Evolutionary conservation across 176 grass and related monocot species (phyloP).

Genomic region (Ensete glaucum): DNA sequence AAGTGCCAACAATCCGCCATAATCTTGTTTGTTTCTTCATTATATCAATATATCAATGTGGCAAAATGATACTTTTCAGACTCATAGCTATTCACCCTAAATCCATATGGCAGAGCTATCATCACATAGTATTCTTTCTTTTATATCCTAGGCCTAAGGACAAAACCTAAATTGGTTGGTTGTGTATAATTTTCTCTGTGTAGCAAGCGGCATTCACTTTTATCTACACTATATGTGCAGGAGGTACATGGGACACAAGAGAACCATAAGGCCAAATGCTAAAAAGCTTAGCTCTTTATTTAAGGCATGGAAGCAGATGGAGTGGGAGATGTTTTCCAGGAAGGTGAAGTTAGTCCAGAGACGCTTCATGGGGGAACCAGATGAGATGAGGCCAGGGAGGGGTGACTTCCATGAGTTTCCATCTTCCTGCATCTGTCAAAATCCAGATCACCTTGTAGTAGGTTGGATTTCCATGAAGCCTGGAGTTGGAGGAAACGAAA

Average conservation of each 20-base stretch:
- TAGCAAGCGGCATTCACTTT: background rate
- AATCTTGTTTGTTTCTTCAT: too few species aligned
- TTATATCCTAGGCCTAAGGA: too few species aligned
- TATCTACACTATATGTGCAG: constrained; percentile 32
- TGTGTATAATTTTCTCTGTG: too few species aligned
- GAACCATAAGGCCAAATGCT: constrained; percentile 80
- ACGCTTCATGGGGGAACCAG: constrained; percentile 69
- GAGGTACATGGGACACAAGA: constrained; percentile 86
- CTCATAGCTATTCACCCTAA: too few species aligned
- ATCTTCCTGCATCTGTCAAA: constrained; percentile 63
- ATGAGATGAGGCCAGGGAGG: constrained; percentile 57
- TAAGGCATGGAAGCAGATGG: constrained; percentile 43
- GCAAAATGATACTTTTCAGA: too few species aligned
- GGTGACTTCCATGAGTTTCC: constrained; percentile 92
- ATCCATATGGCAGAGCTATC: too few species aligned
- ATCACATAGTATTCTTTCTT: too few species aligned
- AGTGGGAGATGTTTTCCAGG: constrained; percentile 43
- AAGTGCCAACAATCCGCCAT: too few species aligned
- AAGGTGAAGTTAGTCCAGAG: constrained; percentile 62
- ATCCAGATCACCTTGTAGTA: constrained; percentile 3
- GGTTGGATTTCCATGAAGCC: background rate
- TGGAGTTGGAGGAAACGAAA: background rate
- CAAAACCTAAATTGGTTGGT: too few species aligned
- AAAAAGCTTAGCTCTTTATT: constrained; percentile 69
- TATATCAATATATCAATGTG: too few species aligned